phyloP scores from a whole-genome alignment of 305 asterid genomes.

The Fraxinus albicans region DNA sequence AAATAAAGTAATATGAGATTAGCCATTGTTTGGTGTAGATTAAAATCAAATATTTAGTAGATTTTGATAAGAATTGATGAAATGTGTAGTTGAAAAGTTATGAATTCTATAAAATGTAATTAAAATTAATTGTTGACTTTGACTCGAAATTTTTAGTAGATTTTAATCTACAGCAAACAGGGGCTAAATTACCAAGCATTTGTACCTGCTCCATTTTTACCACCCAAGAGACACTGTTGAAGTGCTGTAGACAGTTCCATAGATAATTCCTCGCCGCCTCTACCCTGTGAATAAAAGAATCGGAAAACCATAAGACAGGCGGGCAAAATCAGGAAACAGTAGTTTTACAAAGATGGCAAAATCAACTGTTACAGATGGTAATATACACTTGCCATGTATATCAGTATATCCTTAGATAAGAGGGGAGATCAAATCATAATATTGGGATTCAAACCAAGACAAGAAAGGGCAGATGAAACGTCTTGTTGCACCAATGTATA shows the following conservation, averaged over 20 bases:
- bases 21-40: no score
- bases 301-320: not conserved
- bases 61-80: no score
- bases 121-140: no score
- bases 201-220: conserved; percentile 89
- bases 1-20: conserved; percentile 3
- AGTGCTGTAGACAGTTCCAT: conserved; percentile 80
- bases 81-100: no score
- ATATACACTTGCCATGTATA: not conserved
- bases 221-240: conserved; percentile 77
- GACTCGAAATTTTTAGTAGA: no score
- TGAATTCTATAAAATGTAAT: no score
- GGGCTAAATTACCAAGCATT: not conserved
- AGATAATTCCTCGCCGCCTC: conserved; percentile 88
- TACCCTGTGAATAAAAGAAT: conserved; percentile 50
- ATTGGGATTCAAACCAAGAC: not conserved
- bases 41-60: no score
- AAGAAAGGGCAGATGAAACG: not conserved
- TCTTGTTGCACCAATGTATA: not conserved
- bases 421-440: not conserved
- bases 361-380: not conserved
- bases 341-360: not conserved
- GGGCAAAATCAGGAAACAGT: not conserved
- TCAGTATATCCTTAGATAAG: not conserved
- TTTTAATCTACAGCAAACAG: no score